Conservation (phyloP, 2,329 filamentous ascomycete genomes). For the Colletotrichum costaricense region DNA sequence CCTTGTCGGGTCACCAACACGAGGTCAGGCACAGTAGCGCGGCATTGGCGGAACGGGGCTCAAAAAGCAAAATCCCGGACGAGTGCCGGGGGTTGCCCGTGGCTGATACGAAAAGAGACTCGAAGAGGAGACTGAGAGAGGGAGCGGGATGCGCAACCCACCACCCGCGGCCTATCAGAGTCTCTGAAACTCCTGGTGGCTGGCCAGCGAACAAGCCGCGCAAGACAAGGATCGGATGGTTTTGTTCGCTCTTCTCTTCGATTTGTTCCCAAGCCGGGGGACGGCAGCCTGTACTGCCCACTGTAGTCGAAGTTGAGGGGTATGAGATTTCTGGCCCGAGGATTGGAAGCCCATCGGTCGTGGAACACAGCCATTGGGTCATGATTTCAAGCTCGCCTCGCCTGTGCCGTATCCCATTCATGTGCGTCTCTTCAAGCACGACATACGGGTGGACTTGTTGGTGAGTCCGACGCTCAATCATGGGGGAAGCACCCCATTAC, state of each 20-base stretch:
- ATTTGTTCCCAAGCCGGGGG: neutral
- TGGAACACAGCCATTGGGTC: neutral
- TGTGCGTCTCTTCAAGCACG: neutral
- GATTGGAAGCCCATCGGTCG: neutral
- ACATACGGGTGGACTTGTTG: neutral
- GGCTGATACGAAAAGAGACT: neutral
- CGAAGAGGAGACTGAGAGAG: neutral
- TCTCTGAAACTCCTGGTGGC: constrained; percentile 9
- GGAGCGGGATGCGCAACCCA: neutral
- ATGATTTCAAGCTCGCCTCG: neutral
- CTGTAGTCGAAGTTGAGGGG: neutral
- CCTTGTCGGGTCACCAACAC: constrained; percentile 24
- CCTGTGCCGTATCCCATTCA: neutral
- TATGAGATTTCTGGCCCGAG: neutral
- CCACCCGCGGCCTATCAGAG: constrained; percentile 21
- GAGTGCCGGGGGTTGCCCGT: neutral
- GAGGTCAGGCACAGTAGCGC: constrained; percentile 33
- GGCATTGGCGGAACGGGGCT: constrained; percentile 26
- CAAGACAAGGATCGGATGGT: constrained; percentile 18
- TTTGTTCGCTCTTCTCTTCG: neutral
- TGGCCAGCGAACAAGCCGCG: constrained; percentile 9
- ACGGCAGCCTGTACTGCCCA: neutral
- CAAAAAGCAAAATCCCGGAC: constrained; percentile 18
- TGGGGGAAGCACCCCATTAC: neutral
- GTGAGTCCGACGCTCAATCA: neutral